Evolutionary conservation across 371 early-diverging fungal genomes (phyloP).

Genomic region (Mortierella sp.): DNA sequence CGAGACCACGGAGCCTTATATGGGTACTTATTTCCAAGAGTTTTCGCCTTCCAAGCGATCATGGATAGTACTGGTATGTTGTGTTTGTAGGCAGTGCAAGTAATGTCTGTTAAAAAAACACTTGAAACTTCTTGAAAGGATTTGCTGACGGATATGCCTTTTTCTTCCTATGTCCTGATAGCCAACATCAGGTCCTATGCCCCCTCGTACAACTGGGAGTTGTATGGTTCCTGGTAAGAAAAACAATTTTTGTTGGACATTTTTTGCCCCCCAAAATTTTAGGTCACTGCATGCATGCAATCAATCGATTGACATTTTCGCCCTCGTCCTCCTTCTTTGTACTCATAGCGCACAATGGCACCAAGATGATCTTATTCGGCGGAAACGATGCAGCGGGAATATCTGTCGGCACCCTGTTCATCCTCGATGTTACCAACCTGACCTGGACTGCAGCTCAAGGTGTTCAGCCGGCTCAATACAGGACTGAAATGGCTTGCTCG

Average conservation of each 20-base stretch:
- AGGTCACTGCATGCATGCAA: too few relatives aligned
- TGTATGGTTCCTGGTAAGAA: conserved; percentile 21
- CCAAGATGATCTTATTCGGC: conserved; percentile 29
- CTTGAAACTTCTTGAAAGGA: not conserved
- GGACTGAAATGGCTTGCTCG: conserved; percentile 15
- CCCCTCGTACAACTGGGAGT: not conserved
- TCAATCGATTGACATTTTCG: not conserved
- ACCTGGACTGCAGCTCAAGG: conserved; percentile 9
- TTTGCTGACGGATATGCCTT: not conserved
- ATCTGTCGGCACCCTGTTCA: not conserved
- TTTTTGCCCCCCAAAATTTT: too few relatives aligned
- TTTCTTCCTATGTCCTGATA: conserved; percentile 2
- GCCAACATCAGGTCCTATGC: not conserved
- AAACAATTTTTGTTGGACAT: too few relatives aligned
- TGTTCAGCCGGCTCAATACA: not conserved
- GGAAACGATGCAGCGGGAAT: not conserved
- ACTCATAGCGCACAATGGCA: conserved; percentile 11
- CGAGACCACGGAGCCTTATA: too few relatives aligned
- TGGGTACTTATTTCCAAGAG: too few relatives aligned
- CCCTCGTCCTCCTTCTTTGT: too few relatives aligned
- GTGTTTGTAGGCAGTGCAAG: too few relatives aligned
- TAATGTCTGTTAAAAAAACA: too few relatives aligned
- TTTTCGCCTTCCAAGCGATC: too few relatives aligned
- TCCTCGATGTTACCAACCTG: conserved; percentile 17
- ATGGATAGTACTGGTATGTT: too few relatives aligned